A percentile compares a stretch with the other conserved stretches of the same genome.
Conservation (phyloP, 208 protist species). For the Leishmania amazonensis region DNA sequence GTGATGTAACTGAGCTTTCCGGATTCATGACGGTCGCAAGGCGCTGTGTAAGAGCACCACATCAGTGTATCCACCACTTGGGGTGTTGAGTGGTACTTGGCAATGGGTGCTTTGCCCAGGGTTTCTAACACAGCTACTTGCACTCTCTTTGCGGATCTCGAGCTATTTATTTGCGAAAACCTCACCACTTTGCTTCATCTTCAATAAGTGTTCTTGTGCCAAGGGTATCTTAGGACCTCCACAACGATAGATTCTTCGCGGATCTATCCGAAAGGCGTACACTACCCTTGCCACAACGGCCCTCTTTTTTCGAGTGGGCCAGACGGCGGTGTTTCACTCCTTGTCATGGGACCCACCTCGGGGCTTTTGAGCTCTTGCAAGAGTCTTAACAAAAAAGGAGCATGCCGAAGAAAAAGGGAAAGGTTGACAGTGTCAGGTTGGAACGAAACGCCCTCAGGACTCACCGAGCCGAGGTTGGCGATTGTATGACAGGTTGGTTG, state of each 20-base stretch:
- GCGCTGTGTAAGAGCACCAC: not conserved
- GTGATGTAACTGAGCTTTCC: not conserved
- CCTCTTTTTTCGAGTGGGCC: not conserved
- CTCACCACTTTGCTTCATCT: not conserved
- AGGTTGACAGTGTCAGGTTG: not conserved
- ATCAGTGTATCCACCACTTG: not conserved
- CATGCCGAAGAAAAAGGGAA: not conserved
- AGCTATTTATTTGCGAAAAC: not conserved
- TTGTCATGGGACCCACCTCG: not conserved
- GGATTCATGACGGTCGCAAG: not conserved
- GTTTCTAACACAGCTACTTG: not conserved
- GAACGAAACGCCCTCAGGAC: not conserved
- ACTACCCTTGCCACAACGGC: not conserved
- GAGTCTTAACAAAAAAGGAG: not conserved
- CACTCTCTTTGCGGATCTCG: not conserved
- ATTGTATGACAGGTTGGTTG: not conserved
- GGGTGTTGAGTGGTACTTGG: not conserved
- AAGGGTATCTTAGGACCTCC: not conserved
- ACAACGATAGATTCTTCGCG: not conserved
- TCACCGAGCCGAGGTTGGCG: not conserved
- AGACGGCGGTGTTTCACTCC: too few species aligned
- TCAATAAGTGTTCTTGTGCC: not conserved
- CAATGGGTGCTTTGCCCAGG: not conserved
- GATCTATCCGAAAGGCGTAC: not conserved
- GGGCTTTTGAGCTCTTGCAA: not conserved